phyloP scores from a whole-genome alignment of 2,329 filamentous ascomycete genomes.

The Penicillium freii region DNA sequence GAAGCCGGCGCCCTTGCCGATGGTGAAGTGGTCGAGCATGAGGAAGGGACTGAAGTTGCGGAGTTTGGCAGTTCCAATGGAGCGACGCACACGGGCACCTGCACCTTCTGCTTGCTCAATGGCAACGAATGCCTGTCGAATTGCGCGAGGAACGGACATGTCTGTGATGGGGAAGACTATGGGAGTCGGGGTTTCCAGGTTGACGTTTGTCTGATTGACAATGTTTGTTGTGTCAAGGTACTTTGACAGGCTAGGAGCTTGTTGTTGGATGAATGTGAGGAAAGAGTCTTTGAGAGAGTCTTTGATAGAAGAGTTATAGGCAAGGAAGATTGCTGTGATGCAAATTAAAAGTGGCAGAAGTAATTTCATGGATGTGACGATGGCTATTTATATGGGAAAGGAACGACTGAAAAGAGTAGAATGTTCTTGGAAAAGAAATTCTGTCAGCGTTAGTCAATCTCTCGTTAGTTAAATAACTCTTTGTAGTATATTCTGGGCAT shows the following conservation, averaged over 20 bases:
- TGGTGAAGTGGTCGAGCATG: slow-evolving; percentile 91
- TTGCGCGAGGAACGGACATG: slow-evolving; percentile 70
- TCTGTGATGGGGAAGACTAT: slow-evolving; percentile 42
- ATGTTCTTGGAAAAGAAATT: slow-evolving; percentile 10
- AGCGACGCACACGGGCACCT: slow-evolving; percentile 81
- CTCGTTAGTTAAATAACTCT: slow-evolving; percentile 18
- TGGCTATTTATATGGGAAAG: slow-evolving; percentile 32
- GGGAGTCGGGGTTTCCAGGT: slow-evolving; percentile 4
- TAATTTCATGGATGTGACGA: slow-evolving; percentile 33
- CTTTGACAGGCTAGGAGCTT: slow-evolving; percentile 18
- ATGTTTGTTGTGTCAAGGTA: slow-evolving; percentile 12
- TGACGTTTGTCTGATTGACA: slow-evolving; percentile 3
- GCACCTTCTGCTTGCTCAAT: slow-evolving; percentile 83
- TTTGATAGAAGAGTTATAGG: slow-evolving; percentile 26
- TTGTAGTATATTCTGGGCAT: background rate
- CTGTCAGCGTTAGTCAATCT: slow-evolving; percentile 32
- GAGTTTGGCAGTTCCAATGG: slow-evolving; percentile 78
- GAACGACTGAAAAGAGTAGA: slow-evolving; percentile 22
- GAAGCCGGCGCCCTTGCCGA: slow-evolving; percentile 79
- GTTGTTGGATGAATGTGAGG: slow-evolving; percentile 19
- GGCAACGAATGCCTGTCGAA: slow-evolving; percentile 80
- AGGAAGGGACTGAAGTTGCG: slow-evolving; percentile 89
- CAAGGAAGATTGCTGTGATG: slow-evolving; percentile 35
- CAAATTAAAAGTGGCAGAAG: slow-evolving; percentile 39
- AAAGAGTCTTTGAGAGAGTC: slow-evolving; percentile 18